Conservation (phyloP, 2,329 filamentous ascomycete genomes). For the Talaromyces sp. region DNA sequence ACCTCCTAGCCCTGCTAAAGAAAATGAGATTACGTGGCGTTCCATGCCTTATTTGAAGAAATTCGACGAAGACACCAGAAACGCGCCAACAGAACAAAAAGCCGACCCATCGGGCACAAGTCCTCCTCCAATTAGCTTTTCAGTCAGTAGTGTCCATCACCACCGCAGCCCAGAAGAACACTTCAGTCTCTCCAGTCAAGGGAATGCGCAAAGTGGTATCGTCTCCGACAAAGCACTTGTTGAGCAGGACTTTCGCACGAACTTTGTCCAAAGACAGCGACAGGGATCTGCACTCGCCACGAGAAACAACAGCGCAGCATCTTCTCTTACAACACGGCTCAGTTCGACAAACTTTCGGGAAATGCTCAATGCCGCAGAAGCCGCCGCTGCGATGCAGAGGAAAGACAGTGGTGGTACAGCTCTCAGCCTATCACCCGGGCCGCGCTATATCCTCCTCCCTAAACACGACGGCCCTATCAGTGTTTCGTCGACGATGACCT, state of each 20-base stretch:
- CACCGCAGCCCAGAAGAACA: conserved; percentile 21
- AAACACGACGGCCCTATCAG: conserved; percentile 3
- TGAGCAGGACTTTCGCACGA: conserved; percentile 36
- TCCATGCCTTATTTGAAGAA: conserved; percentile 14
- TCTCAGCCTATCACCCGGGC: conserved; percentile 4
- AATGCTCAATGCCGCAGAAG: conserved; percentile 8
- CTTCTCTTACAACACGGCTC: conserved; percentile 15
- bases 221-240: conserved; percentile 28
- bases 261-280: conserved; percentile 33
- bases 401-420: background rate
- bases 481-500: background rate
- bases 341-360: conserved; percentile 18
- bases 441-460: background rate
- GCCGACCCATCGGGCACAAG: background rate
- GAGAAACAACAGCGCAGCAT: conserved; percentile 16
- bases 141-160: conserved; percentile 19
- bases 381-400: background rate
- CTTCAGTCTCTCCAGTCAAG: conserved; percentile 8
- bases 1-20: background rate
- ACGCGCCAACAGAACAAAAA: background rate
- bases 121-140: conserved; percentile 18
- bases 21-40: conserved; percentile 11
- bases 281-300: conserved; percentile 23
- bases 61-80: conserved; percentile 4
- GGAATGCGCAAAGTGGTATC: background rate